Evolutionary conservation across 805 yeast species (phyloP), one percentile per base, ranked within the genome.

Genomic region (Yarrowia sp.): DNA sequence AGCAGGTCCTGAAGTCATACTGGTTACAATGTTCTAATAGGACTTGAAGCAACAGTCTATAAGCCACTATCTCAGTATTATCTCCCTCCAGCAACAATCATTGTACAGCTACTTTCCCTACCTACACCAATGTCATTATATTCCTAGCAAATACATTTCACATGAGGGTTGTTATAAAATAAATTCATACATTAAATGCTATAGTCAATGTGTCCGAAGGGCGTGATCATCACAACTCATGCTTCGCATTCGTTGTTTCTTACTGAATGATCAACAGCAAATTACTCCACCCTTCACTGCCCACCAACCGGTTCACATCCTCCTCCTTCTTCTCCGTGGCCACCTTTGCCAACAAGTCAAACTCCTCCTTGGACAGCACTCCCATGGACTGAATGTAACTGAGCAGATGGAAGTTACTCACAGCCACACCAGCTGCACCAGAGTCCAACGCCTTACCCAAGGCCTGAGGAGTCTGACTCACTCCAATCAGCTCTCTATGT

Each of bases 261-360:
- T 66, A 70, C 64, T 65, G 73, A 42, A 80, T 71, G 47, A 85
- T 84, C 43, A 92, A 83, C 38, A 86, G 73, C 66, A 91, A 76
- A 1, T 96, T 89, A 79, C 86, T 88, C 97, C 97, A 91, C 0
- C 95, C 95, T 0, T 89, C 86, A 31, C 83, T 74, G 55, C 87
- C 86, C 28, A 87, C 75, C 60, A 88, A 76, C 63, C 78, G 78
- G 66, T 82, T 79, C 63, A 81, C 82, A 64, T 83, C 83, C 35
- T 79, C 81, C 8, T 76, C 69, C 4, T 78, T 75, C 14, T 79
- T 74, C 1, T 75, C 74, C 7, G 74, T 73, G 1, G 87, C 87
- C 31, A 82, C 83, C 17, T 78, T 74, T 2, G 83, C 72, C 41
- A 89, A 75, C 65, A 83, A 68, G 18, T 75, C 67, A 70, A 81